phyloP scores from a whole-genome alignment of 805 yeast species.

The Phaffomyces opuntiae region DNA sequence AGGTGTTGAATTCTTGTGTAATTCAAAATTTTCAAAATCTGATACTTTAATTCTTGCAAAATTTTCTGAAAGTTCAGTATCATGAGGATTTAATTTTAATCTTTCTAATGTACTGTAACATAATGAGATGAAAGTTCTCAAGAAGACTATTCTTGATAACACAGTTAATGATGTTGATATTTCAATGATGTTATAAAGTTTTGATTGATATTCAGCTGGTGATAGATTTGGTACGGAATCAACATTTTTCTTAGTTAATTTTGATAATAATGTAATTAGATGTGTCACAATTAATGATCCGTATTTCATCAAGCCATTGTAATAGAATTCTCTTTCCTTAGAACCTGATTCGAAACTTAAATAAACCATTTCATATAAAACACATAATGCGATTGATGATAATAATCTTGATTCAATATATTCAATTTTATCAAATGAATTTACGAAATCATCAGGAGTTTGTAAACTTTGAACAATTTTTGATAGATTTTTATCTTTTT shows the following conservation, averaged over 20 bases:
- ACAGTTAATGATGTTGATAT: constrained; percentile 8
- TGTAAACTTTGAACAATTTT: constrained; percentile 4
- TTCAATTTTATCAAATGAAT: constrained; percentile 1
- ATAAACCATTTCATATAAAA: constrained; percentile 14
- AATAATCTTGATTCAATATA: constrained; percentile 7
- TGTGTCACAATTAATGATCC: constrained; percentile 16
- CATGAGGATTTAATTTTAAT: neutral
- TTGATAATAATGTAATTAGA: constrained; percentile 15
- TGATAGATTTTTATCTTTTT: constrained; percentile 10
- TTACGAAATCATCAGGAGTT: constrained; percentile 3
- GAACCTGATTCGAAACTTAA: constrained; percentile 9
- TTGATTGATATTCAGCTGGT: constrained; percentile 1
- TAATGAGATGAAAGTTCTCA: constrained; percentile 11
- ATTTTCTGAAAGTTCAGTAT: neutral
- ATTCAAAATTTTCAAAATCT: constrained; percentile 14
- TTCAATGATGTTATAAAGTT: constrained; percentile 13
- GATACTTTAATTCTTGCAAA: constrained; percentile 3
- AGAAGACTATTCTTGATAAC: constrained; percentile 9
- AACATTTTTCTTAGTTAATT: constrained; percentile 6
- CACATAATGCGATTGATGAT: constrained; percentile 10
- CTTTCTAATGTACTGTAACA: constrained; percentile 5
- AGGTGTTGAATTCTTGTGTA: neutral
- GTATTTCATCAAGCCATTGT: constrained; percentile 17
- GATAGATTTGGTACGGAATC: neutral
- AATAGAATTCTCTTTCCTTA: constrained; percentile 6